These are phyloP conservation scores for Talaromyces sp. DNA, from an alignment of 2,329 filamentous ascomycete species.

Conservation along the genomic window DNA sequence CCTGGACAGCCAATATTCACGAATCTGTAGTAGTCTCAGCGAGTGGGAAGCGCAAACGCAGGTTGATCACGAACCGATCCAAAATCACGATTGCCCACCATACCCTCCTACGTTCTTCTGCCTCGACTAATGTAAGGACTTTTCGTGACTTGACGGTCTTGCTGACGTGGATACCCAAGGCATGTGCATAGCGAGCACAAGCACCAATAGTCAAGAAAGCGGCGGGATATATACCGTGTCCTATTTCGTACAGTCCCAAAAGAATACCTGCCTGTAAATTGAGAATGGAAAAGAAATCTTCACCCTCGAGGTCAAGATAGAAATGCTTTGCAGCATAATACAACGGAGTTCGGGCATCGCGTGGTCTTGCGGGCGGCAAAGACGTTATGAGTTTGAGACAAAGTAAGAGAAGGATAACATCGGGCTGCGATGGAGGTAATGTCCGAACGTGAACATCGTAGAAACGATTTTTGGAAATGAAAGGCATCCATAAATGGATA, in stretches of 20 bases:
- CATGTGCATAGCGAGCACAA: slow-evolving; percentile 14
- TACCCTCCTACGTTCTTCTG: slow-evolving; percentile 25
- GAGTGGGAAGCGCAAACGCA: neutral
- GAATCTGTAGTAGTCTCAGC: slow-evolving; percentile 15
- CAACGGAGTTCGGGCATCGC: slow-evolving; percentile 15
- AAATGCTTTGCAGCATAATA: slow-evolving; percentile 20
- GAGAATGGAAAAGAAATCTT: neutral
- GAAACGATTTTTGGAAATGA: slow-evolving; percentile 24
- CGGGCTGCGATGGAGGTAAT: slow-evolving; percentile 15
- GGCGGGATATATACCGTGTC: slow-evolving; percentile 12
- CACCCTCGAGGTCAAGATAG: neutral
- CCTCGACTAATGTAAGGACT: slow-evolving; percentile 22
- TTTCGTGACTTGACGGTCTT: neutral
- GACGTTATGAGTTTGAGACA: slow-evolving; percentile 20
- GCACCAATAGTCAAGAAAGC: slow-evolving; percentile 12
- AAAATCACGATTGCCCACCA: slow-evolving; percentile 30
- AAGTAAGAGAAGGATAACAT: slow-evolving; percentile 19
- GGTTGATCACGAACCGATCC: slow-evolving; percentile 16
- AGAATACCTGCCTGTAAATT: slow-evolving; percentile 7
- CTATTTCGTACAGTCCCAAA: slow-evolving; percentile 11
- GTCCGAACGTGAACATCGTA: slow-evolving; percentile 18
- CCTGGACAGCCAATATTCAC: slow-evolving; percentile 22
- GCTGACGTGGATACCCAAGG: slow-evolving; percentile 4
- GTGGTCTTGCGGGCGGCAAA: neutral
- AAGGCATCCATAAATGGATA: slow-evolving; percentile 25